Conservation (phyloP, 352 stramenopile genomes). For the Discostella stelligera region DNA sequence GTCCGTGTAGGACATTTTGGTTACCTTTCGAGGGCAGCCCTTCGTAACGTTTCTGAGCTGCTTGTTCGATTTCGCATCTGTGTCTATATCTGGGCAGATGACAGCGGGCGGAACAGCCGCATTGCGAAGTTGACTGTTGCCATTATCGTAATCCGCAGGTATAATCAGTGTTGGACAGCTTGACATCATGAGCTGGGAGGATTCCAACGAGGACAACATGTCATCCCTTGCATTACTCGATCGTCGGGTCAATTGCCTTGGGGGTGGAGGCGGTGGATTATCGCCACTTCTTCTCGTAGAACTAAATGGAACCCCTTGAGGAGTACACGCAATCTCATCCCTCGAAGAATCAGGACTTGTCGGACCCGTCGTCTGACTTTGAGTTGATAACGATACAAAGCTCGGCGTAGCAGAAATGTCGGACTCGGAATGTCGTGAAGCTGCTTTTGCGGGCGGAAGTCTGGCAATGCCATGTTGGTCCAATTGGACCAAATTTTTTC, state of each 20-base stretch:
- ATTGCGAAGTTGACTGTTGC: background rate
- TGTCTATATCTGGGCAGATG: background rate
- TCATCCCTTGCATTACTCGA: background rate
- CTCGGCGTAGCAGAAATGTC: background rate
- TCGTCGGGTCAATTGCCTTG: background rate
- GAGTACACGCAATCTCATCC: too few species aligned
- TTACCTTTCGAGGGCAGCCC: background rate
- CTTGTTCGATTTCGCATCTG: background rate
- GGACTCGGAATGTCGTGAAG: too few species aligned
- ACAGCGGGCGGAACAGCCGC: background rate
- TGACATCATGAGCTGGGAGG: too few species aligned
- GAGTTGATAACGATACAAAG: background rate
- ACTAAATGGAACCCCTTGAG: too few species aligned
- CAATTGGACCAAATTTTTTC: too few species aligned
- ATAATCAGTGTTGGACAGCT: background rate
- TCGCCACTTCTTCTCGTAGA: background rate
- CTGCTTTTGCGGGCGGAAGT: too few species aligned
- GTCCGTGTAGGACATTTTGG: conserved; percentile 27
- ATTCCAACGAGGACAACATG: background rate
- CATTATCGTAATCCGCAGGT: background rate
- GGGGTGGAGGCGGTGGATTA: background rate
- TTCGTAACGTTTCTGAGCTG: background rate
- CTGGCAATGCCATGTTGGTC: too few species aligned
- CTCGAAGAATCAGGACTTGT: background rate
- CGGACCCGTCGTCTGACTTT: background rate